phyloP scores from a whole-genome alignment of 1,284 basidiomycete species.

The Meripilus lineatus region DNA sequence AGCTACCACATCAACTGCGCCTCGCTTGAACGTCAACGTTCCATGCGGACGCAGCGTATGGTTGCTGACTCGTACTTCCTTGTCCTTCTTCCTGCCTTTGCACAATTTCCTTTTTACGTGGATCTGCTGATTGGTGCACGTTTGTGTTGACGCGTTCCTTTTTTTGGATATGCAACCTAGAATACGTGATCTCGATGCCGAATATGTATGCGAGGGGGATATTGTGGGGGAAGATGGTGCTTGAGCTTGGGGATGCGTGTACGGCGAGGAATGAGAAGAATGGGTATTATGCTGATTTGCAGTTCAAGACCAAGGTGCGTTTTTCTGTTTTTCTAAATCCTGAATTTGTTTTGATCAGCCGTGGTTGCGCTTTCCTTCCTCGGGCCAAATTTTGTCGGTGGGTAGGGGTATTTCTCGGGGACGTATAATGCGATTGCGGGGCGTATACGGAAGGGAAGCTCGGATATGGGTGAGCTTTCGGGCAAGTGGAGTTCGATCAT shows the following conservation, averaged over 20 bases:
- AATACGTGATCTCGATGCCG: constrained; percentile 90
- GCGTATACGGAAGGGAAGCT: constrained; percentile 61
- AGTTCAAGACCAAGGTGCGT: constrained; percentile 94
- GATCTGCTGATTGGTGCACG: background rate
- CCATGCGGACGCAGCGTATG: background rate
- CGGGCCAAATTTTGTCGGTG: too few relatives aligned
- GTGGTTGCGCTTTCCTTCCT: too few relatives aligned
- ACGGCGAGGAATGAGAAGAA: constrained; percentile 81
- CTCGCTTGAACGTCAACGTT: too few relatives aligned
- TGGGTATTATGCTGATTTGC: constrained; percentile 77
- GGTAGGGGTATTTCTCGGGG: constrained; percentile 95
- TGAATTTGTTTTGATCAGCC: background rate
- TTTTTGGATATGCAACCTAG: constrained; percentile 31
- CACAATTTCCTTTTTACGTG: background rate
- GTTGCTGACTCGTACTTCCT: too few relatives aligned
- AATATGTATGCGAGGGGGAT: constrained; percentile 99
- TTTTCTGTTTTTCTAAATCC: background rate
- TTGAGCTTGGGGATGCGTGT: constrained; percentile 92
- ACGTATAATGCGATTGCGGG: constrained; percentile 92
- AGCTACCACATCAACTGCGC: too few relatives aligned
- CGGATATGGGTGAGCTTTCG: constrained; percentile 81
- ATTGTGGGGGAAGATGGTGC: constrained; percentile 96
- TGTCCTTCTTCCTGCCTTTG: background rate
- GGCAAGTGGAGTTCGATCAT: constrained; percentile 93
- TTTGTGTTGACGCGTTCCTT: background rate